Evolutionary conservation across 768 basidiomycete species (phyloP), one percentile per base, ranked within the genome.

Genomic region (Rubroboletus satanas): DNA sequence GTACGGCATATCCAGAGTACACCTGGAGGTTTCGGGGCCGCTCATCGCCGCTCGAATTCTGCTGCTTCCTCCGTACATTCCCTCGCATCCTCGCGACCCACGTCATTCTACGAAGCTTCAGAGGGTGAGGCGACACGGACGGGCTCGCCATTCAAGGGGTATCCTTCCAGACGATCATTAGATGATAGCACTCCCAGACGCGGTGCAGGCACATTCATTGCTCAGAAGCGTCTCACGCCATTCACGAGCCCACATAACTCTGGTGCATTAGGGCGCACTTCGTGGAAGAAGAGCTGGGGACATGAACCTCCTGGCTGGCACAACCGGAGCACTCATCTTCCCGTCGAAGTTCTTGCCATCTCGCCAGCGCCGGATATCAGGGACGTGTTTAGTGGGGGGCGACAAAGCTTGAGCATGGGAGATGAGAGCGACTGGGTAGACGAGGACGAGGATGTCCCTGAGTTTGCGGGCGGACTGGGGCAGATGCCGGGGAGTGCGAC

Each of bases 231-330:
- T 26, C 75, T 81, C 58, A 88, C 85, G 2, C 85, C 89, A 1
- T 90, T 90, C 66, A 73, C 75, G 61, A 85, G 80, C 59, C 84
- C 84, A 5, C 75, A 77, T 56, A 62, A 69, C 17, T 75, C 73
- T 51, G 72, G 73, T 32, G 75, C 77, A 4, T 65, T 83, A 47
- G 82, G 87, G 32, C 81, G 84, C 31, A 84, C 87, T 21, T 87
- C 87, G 66, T 93, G 91, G 91, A 92, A 90, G 77, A 91, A 90
- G 69, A 82, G 86, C 7, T 93, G 91, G 91, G 91, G 91, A 1
- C 73, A 85, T 29, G 89, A 93, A 62, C 91, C 90, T 7, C 89
- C 90, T 21, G 90, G 90, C 17, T 92, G 90, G 89, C 85, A 88
- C 60, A 79, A 75, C 35, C 80, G 87, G 4, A 69, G 68, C 48